Evolutionary conservation across 768 basidiomycete genomes (phyloP).

Genomic region (Tulasnella sp.): DNA sequence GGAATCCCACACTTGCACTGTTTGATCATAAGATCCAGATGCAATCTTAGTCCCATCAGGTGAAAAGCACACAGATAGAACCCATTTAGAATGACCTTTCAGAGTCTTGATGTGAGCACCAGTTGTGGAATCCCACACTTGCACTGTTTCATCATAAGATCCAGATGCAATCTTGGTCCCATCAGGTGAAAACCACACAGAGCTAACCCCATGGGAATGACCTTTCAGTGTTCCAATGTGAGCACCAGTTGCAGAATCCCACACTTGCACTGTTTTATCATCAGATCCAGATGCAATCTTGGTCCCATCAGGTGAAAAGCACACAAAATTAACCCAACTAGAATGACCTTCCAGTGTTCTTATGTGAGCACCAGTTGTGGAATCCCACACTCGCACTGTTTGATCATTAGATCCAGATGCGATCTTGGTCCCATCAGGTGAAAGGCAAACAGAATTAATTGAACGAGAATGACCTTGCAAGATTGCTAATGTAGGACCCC

Average conservation of each 20-base stretch:
- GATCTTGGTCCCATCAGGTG: not conserved
- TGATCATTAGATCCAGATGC: not conserved
- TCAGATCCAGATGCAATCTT: not conserved
- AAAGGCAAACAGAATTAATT: not conserved
- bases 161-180: not conserved
- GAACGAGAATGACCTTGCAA: not conserved
- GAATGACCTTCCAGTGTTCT: not conserved
- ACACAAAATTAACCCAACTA: not conserved
- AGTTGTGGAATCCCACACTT: not conserved
- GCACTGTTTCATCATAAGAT: conserved; percentile 1
- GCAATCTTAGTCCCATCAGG: too few relatives aligned
- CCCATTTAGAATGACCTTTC: too few relatives aligned
- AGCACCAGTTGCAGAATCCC: not conserved
- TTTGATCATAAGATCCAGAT: not conserved
- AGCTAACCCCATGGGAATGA: not conserved
- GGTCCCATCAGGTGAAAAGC: not conserved
- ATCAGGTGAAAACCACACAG: not conserved
- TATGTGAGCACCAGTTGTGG: not conserved
- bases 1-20: not conserved
- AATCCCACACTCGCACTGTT: not conserved
- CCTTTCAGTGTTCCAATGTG: not conserved
- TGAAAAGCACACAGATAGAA: too few relatives aligned
- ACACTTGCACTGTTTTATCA: not conserved
- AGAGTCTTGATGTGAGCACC: not conserved
- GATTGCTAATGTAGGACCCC: not conserved